Conservation (phyloP, 2,329 filamentous ascomycete species). For the Monascus ruber region DNA sequence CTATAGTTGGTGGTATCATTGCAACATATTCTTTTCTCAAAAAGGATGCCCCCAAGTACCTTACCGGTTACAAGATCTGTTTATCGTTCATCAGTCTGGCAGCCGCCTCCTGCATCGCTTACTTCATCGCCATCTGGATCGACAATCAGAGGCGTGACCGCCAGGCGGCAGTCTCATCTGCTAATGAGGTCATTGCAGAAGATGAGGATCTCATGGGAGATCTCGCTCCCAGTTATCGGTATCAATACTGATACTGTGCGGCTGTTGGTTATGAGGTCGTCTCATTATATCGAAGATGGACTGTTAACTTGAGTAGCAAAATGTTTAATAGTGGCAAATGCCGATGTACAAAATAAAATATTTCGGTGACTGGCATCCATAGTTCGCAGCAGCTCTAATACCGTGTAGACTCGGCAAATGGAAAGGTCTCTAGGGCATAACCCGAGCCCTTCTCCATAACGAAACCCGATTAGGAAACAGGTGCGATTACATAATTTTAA, state of each 20-base stretch:
- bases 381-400: too few relatives aligned
- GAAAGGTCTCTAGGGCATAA: too few relatives aligned
- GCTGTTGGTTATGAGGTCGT: too few relatives aligned
- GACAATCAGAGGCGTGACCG: slow-evolving; percentile 32
- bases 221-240: slow-evolving; percentile 31
- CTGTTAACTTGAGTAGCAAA: too few relatives aligned
- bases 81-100: slow-evolving; percentile 62
- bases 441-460: too few relatives aligned
- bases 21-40: slow-evolving; percentile 58
- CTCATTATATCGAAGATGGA: too few relatives aligned
- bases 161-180: slow-evolving; percentile 11
- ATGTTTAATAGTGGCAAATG: too few relatives aligned
- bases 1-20: slow-evolving; percentile 57
- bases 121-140: slow-evolving; percentile 23
- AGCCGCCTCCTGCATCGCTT: slow-evolving; percentile 37
- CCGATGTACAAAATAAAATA: too few relatives aligned
- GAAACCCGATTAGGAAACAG: background rate
- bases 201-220: slow-evolving; percentile 29
- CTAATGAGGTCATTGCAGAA: slow-evolving; percentile 10
- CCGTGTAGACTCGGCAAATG: too few relatives aligned
- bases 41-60: slow-evolving; percentile 57
- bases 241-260: slow-evolving; percentile 18
- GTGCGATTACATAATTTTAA: background rate
- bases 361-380: too few relatives aligned
- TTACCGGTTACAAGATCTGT: slow-evolving; percentile 64